A percentile compares a stretch with the other conserved stretches of the same genome.
These are phyloP conservation scores for Lizonia empirigonia DNA, from an alignment of 2,329 filamentous ascomycete genomes.

Conservation along the genomic window DNA sequence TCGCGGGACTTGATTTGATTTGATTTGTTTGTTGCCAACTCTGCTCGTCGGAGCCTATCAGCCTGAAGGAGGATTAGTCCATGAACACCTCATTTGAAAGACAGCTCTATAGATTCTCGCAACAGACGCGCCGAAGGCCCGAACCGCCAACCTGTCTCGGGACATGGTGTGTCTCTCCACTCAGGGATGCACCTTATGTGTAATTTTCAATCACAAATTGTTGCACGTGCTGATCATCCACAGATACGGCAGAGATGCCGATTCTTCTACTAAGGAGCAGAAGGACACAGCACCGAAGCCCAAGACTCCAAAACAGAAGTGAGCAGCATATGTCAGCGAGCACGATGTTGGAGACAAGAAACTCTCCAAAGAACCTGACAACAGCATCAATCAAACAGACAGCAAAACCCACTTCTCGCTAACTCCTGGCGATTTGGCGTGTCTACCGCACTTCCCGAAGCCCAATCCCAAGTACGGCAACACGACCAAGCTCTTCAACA, in stretches of 20 bases:
- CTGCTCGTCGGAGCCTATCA: background rate
- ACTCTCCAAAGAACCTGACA: conserved; percentile 16
- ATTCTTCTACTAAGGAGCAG: background rate
- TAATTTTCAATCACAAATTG: no score
- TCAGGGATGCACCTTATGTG: no score
- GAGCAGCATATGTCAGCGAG: conserved; percentile 12
- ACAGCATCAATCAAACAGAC: conserved; percentile 20
- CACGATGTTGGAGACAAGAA: conserved; percentile 7
- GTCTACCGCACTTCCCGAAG: conserved; percentile 17
- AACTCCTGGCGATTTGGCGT: conserved; percentile 14
- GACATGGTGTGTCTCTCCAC: conserved; percentile 4
- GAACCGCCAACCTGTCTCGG: conserved; percentile 5
- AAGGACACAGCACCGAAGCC: background rate
- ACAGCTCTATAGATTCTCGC: background rate
- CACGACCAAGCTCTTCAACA: conserved; percentile 21
- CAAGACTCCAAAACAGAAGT: conserved; percentile 20
- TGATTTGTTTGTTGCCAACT: no score
- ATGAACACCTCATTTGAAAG: background rate
- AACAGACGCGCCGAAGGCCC: conserved; percentile 1
- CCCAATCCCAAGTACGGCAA: conserved; percentile 20
- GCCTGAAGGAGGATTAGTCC: background rate
- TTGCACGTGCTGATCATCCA: no score
- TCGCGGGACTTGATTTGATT: no score
- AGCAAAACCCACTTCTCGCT: conserved; percentile 16
- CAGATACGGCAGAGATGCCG: no score